Evolutionary conservation across 2,329 filamentous ascomycete genomes (phyloP).

Genomic region (Chaetomiaceae sp.): DNA sequence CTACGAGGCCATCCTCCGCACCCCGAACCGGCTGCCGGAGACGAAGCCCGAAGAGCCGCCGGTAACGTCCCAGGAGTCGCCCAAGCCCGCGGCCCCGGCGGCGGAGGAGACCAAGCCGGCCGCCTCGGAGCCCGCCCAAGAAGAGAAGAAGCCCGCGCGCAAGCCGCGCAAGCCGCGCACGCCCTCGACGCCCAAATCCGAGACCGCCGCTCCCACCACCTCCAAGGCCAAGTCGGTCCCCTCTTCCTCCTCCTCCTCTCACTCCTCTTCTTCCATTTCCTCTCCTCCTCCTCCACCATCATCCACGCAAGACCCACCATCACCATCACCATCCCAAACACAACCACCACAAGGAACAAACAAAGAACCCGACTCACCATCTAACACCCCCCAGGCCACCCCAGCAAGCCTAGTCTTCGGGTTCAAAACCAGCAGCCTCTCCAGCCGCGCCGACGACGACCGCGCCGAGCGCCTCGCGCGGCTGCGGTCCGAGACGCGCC

Average conservation of each 20-base stretch:
- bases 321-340: not conserved
- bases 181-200: constrained; percentile 11
- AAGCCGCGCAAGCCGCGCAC: constrained; percentile 13
- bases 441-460: constrained; percentile 67
- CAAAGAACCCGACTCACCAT: not conserved
- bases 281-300: constrained; percentile 12
- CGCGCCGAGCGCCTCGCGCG: constrained; percentile 56
- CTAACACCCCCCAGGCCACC: not conserved
- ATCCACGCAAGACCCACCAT: constrained; percentile 9
- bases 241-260: constrained; percentile 18
- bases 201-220: constrained; percentile 12
- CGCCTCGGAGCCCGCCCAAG: constrained; percentile 8
- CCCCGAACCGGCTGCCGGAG: constrained; percentile 38
- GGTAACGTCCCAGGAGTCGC: constrained; percentile 32
- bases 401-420: constrained; percentile 65
- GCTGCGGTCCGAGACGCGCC: constrained; percentile 53
- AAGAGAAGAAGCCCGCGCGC: constrained; percentile 9
- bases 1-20: constrained; percentile 53
- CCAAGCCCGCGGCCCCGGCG: constrained; percentile 15
- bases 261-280: constrained; percentile 8
- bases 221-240: constrained; percentile 24
- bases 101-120: constrained; percentile 24
- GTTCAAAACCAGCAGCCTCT: constrained; percentile 66
- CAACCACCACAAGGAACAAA: not conserved
- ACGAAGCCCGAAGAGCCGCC: constrained; percentile 43